Evolutionary conservation across 108 stramenopile genomes (phyloP).

Genomic region (Conticribra weissflogii): DNA sequence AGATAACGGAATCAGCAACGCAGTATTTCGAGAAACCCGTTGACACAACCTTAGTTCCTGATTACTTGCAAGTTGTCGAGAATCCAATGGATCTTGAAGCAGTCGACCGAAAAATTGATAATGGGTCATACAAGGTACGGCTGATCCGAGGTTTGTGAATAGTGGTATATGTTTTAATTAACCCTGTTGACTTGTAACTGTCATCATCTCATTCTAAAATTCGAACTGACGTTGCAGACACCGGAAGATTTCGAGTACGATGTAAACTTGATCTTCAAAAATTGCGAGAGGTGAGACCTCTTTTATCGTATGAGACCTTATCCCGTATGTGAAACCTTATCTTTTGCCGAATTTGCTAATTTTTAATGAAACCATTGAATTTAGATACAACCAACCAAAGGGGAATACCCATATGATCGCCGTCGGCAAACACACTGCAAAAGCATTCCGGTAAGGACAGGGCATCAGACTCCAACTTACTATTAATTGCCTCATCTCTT

Average conservation of each 20-base stretch:
- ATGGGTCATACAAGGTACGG: conserved; percentile 9
- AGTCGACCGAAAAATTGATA: conserved; percentile 73
- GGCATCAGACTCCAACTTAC: not conserved
- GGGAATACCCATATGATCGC: conserved; percentile 68
- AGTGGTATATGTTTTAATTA: not conserved
- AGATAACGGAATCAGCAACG: conserved; percentile 75
- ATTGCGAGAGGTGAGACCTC: conserved; percentile 54
- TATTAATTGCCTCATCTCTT: not conserved
- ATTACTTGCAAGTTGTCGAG: conserved; percentile 66
- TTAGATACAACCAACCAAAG: conserved; percentile 63
- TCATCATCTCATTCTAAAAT: conserved; percentile 6
- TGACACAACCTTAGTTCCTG: conserved; percentile 60
- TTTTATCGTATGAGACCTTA: not conserved
- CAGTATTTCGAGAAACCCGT: conserved; percentile 80
- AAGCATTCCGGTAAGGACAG: conserved; percentile 56
- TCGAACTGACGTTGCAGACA: not conserved
- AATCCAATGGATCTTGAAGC: conserved; percentile 81
- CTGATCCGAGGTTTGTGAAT: not conserved
- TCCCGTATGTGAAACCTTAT: not conserved
- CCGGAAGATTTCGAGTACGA: conserved; percentile 87
- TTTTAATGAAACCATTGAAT: not conserved
- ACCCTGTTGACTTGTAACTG: not conserved
- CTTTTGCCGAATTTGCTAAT: not conserved
- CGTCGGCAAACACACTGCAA: conserved; percentile 68
- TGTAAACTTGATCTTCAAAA: conserved; percentile 74